These are phyloP conservation scores for Zygosaccharomyces bisporus DNA, from an alignment of 805 yeast species.

Conservation along the genomic window DNA sequence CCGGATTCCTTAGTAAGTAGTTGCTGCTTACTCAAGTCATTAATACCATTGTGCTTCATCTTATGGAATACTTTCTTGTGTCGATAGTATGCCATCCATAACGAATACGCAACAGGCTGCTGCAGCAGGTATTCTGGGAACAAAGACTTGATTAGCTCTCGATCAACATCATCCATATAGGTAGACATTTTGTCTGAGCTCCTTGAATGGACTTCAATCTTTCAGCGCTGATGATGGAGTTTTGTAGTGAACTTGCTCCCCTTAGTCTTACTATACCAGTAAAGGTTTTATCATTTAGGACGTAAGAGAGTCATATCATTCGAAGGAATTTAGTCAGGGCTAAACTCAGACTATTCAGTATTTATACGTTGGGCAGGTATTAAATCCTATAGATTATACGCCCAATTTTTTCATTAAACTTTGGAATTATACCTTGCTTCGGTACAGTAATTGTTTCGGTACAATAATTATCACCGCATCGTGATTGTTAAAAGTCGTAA, in stretches of 20 bases:
- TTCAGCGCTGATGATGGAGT: not conserved
- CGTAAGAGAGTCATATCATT: not conserved
- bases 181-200: constrained; percentile 17
- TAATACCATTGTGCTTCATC: constrained; percentile 14
- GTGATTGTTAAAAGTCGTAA: too few species aligned
- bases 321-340: not conserved
- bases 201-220: not conserved
- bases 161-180: constrained; percentile 29
- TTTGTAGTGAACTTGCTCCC: constrained; percentile 3
- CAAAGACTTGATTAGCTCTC: constrained; percentile 24
- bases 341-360: not conserved
- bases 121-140: constrained; percentile 33
- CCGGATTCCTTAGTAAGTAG: constrained; percentile 4
- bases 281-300: constrained; percentile 1
- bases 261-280: constrained; percentile 1
- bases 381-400: too few species aligned
- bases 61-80: constrained; percentile 29
- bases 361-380: too few species aligned
- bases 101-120: constrained; percentile 33
- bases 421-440: too few species aligned
- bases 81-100: constrained; percentile 27
- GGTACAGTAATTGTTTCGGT: too few species aligned
- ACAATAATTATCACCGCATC: too few species aligned
- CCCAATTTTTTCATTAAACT: too few species aligned
- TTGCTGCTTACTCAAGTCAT: constrained; percentile 3